Conservation (phyloP, 192 early-diverging fungal genomes). For the Coemansia asiatica region DNA sequence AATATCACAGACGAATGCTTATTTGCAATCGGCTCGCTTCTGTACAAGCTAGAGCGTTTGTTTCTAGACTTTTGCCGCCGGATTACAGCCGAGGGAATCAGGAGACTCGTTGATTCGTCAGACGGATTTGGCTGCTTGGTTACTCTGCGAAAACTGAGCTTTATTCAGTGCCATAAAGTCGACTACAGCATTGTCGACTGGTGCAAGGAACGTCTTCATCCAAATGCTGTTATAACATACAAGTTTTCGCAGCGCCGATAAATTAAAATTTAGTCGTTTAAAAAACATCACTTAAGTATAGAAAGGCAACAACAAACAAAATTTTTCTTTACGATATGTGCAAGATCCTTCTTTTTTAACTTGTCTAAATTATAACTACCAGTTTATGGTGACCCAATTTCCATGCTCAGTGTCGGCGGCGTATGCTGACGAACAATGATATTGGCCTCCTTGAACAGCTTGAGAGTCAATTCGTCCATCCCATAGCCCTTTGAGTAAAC, state of each 20-base stretch:
- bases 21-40: constrained; percentile 21
- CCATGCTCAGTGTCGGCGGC: constrained; percentile 60
- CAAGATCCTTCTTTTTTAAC: too few relatives aligned
- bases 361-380: too few relatives aligned
- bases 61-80: constrained; percentile 24
- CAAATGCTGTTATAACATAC: constrained; percentile 16
- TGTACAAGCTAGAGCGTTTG: constrained; percentile 23
- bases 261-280: background rate
- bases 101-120: constrained; percentile 14
- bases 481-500: constrained; percentile 92
- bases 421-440: constrained; percentile 78
- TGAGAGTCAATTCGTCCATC: constrained; percentile 86
- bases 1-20: constrained; percentile 23
- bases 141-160: constrained; percentile 27
- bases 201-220: constrained; percentile 31
- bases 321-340: too few relatives aligned
- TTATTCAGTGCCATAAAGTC: constrained; percentile 14
- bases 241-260: background rate
- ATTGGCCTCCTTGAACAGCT: constrained; percentile 80
- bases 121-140: constrained; percentile 34
- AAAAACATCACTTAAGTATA: background rate
- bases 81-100: constrained; percentile 34
- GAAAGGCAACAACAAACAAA: background rate
- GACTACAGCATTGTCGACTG: constrained; percentile 17
- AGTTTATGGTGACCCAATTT: constrained; percentile 41